phyloP scores from a whole-genome alignment of 768 basidiomycete species.

The Mycena haematopus region DNA sequence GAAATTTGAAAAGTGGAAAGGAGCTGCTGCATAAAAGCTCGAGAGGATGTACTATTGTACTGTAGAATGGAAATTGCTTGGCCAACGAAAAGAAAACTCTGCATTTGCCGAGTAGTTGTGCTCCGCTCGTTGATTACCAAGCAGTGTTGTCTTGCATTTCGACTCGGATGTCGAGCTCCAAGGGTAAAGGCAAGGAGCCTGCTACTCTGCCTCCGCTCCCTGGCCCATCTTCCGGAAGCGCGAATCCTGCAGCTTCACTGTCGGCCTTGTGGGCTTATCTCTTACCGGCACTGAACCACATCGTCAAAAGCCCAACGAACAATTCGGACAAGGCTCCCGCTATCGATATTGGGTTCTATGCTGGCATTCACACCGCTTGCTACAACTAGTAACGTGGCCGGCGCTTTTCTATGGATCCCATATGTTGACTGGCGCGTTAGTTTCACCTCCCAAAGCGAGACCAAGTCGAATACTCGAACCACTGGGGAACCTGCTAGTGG shows the following conservation, averaged over 20 bases:
- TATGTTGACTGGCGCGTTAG: constrained; percentile 37
- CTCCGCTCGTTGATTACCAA: background rate
- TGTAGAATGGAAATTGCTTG: background rate
- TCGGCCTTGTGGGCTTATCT: constrained; percentile 78
- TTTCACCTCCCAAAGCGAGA: constrained; percentile 65
- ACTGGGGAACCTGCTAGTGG: constrained; percentile 50
- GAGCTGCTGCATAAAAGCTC: constrained; percentile 1
- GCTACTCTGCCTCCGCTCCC: constrained; percentile 15
- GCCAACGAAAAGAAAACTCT: background rate
- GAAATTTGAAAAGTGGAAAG: constrained; percentile 74
- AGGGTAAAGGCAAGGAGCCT: constrained; percentile 42
- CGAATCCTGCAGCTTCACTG: constrained; percentile 76
- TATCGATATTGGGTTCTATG: constrained; percentile 74
- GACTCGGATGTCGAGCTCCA: constrained; percentile 22
- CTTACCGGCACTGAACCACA: constrained; percentile 77
- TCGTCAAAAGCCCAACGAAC: constrained; percentile 72
- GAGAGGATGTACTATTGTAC: too few species aligned
- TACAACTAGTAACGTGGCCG: constrained; percentile 72
- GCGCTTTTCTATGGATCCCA: constrained; percentile 17
- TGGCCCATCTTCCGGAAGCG: constrained; percentile 58
- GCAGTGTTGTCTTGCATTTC: background rate
- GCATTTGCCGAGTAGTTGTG: background rate
- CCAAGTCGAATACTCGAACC: constrained; percentile 39
- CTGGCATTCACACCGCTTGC: constrained; percentile 81
- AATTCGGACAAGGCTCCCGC: constrained; percentile 66